phyloP scores from a whole-genome alignment of 2,329 filamentous ascomycete genomes.

The Epichloe coenophiala region DNA sequence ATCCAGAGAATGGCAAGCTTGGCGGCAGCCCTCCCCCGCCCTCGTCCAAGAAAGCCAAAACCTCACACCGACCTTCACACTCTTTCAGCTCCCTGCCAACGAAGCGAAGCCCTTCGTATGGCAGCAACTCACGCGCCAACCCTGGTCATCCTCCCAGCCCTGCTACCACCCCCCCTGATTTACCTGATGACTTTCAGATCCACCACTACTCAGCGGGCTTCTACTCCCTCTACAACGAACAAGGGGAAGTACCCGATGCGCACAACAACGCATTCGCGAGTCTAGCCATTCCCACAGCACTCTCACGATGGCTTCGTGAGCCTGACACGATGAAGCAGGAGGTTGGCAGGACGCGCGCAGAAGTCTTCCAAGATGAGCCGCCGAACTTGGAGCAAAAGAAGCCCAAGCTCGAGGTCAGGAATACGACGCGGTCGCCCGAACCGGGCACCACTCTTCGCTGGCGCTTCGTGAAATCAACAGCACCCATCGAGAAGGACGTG shows the following conservation, averaged over 20 bases:
- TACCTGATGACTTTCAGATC: slow-evolving; percentile 46
- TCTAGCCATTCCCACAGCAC: slow-evolving; percentile 58
- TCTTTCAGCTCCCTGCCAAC: slow-evolving; percentile 58
- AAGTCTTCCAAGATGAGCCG: slow-evolving; percentile 53
- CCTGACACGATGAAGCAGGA: slow-evolving; percentile 54
- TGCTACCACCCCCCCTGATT: slow-evolving; percentile 59
- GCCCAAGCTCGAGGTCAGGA: slow-evolving; percentile 35
- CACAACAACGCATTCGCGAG: slow-evolving; percentile 68
- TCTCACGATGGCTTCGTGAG: slow-evolving; percentile 69
- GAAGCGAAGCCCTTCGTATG: slow-evolving; percentile 50
- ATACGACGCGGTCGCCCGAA: slow-evolving; percentile 24
- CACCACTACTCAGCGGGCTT: slow-evolving; percentile 67
- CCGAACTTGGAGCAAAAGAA: slow-evolving; percentile 28
- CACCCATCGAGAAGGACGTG: slow-evolving; percentile 41
- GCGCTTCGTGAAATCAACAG: slow-evolving; percentile 46
- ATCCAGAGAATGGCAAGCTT: slow-evolving; percentile 41
- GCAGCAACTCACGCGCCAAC: slow-evolving; percentile 51
- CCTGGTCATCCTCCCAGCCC: slow-evolving; percentile 55
- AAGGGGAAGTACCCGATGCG: slow-evolving; percentile 39
- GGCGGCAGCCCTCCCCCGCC: slow-evolving; percentile 32
- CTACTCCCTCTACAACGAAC: slow-evolving; percentile 57
- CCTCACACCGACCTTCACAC: slow-evolving; percentile 63
- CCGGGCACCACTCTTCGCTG: slow-evolving; percentile 42
- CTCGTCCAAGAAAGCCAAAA: slow-evolving; percentile 67
- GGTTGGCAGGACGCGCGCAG: slow-evolving; percentile 47